phyloP scores from a whole-genome alignment of 2,329 filamentous ascomycete genomes.

The Macrophomina tecta region DNA sequence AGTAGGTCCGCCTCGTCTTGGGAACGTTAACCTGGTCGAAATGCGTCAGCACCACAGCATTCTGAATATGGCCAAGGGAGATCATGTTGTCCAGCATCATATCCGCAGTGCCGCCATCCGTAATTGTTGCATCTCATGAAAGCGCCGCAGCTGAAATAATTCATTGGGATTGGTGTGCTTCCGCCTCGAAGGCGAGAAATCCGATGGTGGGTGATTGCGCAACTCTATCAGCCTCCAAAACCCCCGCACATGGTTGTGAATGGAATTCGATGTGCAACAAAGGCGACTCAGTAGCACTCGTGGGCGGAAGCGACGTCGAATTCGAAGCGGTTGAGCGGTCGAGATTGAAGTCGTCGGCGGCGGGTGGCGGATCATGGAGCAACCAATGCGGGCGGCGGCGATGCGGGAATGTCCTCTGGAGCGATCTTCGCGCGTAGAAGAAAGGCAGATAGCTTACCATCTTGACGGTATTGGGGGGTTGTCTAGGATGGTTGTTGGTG shows the following conservation, averaged over 20 bases:
- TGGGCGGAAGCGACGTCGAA: too few species aligned
- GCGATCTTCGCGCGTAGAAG: background rate
- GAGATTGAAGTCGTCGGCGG: background rate
- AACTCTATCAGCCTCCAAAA: background rate
- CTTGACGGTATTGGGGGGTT: conserved; percentile 46
- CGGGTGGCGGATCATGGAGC: conserved; percentile 2
- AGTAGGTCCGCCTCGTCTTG: conserved; percentile 97
- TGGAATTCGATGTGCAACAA: too few species aligned
- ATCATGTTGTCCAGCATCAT: background rate
- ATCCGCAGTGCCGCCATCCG: background rate
- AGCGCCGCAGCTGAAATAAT: background rate
- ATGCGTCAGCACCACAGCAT: conserved; percentile 11
- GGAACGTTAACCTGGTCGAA: conserved; percentile 86
- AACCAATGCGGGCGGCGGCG: conserved; percentile 1
- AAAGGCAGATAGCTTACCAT: conserved; percentile 42
- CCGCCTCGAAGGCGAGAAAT: background rate
- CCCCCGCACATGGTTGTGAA: too few species aligned
- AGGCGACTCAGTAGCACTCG: too few species aligned
- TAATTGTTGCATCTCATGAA: background rate
- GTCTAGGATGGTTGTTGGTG: conserved; percentile 42
- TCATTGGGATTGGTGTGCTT: background rate
- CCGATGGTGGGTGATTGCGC: too few species aligned
- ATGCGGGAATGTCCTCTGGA: background rate
- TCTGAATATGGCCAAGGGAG: background rate
- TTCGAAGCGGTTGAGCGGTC: background rate